A percentile compares a stretch with the other conserved stretches of the same genome.
These are phyloP conservation scores for Psophocarpus tetragonolobus DNA, from an alignment of 306 rosid genomes.

Conservation along the genomic window DNA sequence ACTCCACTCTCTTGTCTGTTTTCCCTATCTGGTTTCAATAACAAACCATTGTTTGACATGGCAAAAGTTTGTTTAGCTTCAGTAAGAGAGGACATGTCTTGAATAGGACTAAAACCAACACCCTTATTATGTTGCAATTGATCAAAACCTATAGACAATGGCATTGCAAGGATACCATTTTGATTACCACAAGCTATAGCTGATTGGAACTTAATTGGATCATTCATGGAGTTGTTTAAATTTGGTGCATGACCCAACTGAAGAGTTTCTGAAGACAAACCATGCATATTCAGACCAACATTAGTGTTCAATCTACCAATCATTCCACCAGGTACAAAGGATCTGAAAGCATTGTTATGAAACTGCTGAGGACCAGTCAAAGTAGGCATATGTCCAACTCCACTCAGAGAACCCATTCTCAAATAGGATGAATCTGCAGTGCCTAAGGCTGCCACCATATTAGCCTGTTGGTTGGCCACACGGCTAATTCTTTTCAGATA, in stretches of 20 bases:
- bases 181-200: slow-evolving; percentile 35
- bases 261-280: slow-evolving; percentile 57
- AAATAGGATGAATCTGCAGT: slow-evolving; percentile 65
- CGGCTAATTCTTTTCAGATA: slow-evolving; percentile 71
- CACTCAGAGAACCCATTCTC: slow-evolving; percentile 55
- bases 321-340: slow-evolving; percentile 59
- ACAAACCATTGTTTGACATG: slow-evolving; percentile 35
- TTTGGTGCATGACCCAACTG: slow-evolving; percentile 52
- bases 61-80: neutral
- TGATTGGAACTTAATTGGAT: slow-evolving; percentile 51
- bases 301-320: slow-evolving; percentile 66
- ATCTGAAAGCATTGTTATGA: slow-evolving; percentile 45
- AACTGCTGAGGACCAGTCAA: slow-evolving; percentile 59
- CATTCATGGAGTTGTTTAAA: slow-evolving; percentile 42
- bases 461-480: slow-evolving; percentile 72
- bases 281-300: slow-evolving; percentile 47
- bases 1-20: neutral
- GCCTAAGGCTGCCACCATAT: slow-evolving; percentile 68
- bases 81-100: slow-evolving; percentile 37
- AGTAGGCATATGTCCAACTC: slow-evolving; percentile 49
- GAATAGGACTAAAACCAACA: slow-evolving; percentile 22
- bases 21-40: slow-evolving; percentile 26
- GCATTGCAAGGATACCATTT: slow-evolving; percentile 48
- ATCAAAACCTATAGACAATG: slow-evolving; percentile 42
- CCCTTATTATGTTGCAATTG: slow-evolving; percentile 42